Evolutionary conservation across 1,284 basidiomycete genomes (phyloP), one percentile per base, ranked within the genome.

Genomic region (Ceratobasidium theobromae): DNA sequence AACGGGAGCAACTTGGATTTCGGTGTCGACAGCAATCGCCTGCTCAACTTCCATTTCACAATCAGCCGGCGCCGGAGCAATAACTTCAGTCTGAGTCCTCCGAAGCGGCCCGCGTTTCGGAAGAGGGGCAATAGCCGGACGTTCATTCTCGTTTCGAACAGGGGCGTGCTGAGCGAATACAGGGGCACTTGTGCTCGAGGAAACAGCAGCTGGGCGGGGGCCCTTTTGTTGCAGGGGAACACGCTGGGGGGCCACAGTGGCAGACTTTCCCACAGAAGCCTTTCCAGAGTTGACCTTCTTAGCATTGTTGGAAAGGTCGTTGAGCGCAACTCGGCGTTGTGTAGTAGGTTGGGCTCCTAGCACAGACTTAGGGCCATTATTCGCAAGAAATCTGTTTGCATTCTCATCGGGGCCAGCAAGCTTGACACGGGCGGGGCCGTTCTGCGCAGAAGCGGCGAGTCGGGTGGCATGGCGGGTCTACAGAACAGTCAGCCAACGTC

Each of bases 31-130:
- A n/a, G 45, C 8, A 23, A 51, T 62, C 8, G 45, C 46, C 46
- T 62, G 43, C 35, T 62, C 57, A 25, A 62, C 35, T 28, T 62
- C 57, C 57, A 62, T 62, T 33, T 62, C 57, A 32, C 28, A 62
- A 33, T 62, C 57, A 30, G n/a, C 46, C 12, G 57, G 57, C 4
- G 46, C 46, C 28, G 55, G 55, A 25, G 23, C 57, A 12, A 51
- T 23, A 16, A 62, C 57, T 23, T 62, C 57, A 16, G 57, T 62
- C 23, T 49, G 57, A 12, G 57, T 21, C 21, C 46, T 49, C 25
- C 57, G 57, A 62, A 62, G 57, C 57, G 57, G 41, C 57, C 57
- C 57, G 57, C 57, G 57, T 46, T 62, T 62, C 46, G 57, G 57
- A n/a, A 62, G 57, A 41, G 57, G 57, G 23, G 57, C 57, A 30